Evolutionary conservation across 768 basidiomycete species (phyloP).

Genomic region (Chalciporus chontae): DNA sequence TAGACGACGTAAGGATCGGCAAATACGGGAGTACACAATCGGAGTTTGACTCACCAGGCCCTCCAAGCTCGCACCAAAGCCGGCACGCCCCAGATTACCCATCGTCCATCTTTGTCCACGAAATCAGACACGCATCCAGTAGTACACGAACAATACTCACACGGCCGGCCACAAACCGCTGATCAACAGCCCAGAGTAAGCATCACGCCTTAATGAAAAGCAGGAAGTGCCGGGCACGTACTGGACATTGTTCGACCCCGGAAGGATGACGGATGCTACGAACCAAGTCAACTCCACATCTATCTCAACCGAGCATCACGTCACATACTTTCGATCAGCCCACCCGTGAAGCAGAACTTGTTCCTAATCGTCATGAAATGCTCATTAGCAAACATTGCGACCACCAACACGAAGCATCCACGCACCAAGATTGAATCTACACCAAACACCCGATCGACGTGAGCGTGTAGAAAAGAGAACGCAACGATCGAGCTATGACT

Average conservation of each 20-base stretch:
- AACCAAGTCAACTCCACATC: slow-evolving; percentile 5
- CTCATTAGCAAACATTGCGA: not conserved
- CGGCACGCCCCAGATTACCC: slow-evolving; percentile 51
- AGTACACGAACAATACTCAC: slow-evolving; percentile 17
- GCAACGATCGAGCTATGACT: not conserved
- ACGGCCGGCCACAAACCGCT: slow-evolving; percentile 50
- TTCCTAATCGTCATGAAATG: slow-evolving; percentile 34
- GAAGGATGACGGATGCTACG: slow-evolving; percentile 36
- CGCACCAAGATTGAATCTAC: slow-evolving; percentile 31
- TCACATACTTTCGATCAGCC: slow-evolving; percentile 52
- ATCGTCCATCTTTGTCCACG: slow-evolving; percentile 43
- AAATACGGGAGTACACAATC: not conserved
- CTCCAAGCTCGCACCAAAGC: slow-evolving; percentile 55
- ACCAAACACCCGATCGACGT: slow-evolving; percentile 19
- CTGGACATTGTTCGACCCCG: slow-evolving; percentile 40
- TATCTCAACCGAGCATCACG: not conserved
- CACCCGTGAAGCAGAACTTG: slow-evolving; percentile 81
- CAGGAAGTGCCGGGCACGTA: slow-evolving; percentile 8
- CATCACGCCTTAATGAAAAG: not conserved
- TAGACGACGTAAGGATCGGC: slow-evolving; percentile 1
- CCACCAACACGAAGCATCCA: not conserved
- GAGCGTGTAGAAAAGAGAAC: slow-evolving; percentile 17
- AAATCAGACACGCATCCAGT: slow-evolving; percentile 8
- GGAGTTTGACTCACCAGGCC: slow-evolving; percentile 50
- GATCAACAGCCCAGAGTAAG: slow-evolving; percentile 15